A percentile compares a stretch with the other conserved stretches of the same genome.
Evolutionary conservation across 2,329 filamentous ascomycete genomes (phyloP).

Genomic region (Aspergillus viridinutans): DNA sequence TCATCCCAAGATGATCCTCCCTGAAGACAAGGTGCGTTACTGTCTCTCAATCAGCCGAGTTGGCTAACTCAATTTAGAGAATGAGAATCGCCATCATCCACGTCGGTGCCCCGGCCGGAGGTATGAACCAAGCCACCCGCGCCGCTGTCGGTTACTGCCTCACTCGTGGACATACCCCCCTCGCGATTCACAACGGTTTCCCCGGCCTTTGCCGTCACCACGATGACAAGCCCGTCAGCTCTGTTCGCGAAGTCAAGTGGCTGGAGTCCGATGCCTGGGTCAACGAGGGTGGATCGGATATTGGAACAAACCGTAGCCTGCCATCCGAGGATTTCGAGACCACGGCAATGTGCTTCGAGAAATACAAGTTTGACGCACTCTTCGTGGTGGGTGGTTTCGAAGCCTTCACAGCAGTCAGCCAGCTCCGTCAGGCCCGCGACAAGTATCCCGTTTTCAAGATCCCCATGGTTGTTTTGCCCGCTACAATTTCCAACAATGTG

Average conservation of each 20-base stretch:
- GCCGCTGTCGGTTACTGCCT: conserved; percentile 91
- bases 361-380: conserved; percentile 84
- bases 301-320: conserved; percentile 92
- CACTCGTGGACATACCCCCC: conserved; percentile 82
- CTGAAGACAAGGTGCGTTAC: conserved; percentile 62
- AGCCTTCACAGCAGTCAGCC: conserved; percentile 85
- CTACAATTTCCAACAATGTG: conserved; percentile 99
- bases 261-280: conserved; percentile 94
- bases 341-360: conserved; percentile 76
- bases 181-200: conserved; percentile 96
- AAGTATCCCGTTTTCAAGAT: conserved; percentile 85
- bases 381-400: conserved; percentile 95
- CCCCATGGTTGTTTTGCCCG: conserved; percentile 83
- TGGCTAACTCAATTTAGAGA: conserved; percentile 51
- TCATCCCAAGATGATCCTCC: conserved; percentile 63
- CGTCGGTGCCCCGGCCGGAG: conserved; percentile 91
- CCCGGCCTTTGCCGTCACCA: conserved; percentile 90
- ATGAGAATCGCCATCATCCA: conserved; percentile 96
- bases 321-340: conserved; percentile 81
- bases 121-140: conserved; percentile 95
- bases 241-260: conserved; percentile 85
- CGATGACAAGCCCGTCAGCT: conserved; percentile 71
- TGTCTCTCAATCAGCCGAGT: background rate
- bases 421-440: conserved; percentile 75
- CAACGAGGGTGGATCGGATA: conserved; percentile 93